Percentiles rank a stretch among this genome's conserved stretches.
These are phyloP conservation scores for Mycena indigotica DNA, from an alignment of 768 basidiomycete species.

Conservation along the genomic window DNA sequence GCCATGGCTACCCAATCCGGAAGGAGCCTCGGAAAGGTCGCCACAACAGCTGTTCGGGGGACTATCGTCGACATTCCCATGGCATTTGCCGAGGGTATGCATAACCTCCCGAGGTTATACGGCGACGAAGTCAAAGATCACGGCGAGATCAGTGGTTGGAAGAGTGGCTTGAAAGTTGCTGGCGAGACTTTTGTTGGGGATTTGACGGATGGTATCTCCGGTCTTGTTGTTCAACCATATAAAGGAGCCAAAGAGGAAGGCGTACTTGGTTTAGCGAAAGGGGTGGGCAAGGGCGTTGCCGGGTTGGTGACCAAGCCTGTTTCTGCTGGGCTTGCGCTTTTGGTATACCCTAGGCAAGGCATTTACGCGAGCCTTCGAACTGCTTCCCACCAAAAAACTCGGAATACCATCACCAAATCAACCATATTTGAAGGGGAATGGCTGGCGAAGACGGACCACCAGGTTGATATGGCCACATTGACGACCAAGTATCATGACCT, in stretches of 20 bases:
- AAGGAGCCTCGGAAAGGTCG: conserved; percentile 46
- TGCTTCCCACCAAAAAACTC: no score
- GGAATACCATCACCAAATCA: no score
- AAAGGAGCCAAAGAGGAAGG: conserved; percentile 39
- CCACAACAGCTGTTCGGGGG: conserved; percentile 48
- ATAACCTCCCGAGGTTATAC: conserved; percentile 42
- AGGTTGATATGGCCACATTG: no score
- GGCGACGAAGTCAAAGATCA: conserved; percentile 44
- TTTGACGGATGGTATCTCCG: conserved; percentile 40
- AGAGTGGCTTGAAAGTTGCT: conserved; percentile 47
- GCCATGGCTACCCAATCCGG: not conserved
- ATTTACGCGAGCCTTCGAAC: no score
- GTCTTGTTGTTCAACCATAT: conserved; percentile 35
- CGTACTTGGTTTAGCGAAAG: conserved; percentile 36
- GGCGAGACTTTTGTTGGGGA: conserved; percentile 43
- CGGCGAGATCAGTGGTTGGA: conserved; percentile 44
- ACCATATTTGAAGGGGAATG: no score
- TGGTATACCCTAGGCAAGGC: no score
- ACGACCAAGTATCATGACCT: no score
- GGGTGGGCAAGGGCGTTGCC: no score
- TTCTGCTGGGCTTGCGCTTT: no score
- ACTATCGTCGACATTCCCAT: conserved; percentile 45
- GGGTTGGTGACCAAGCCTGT: no score
- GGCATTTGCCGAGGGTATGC: conserved; percentile 47
- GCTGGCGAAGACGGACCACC: no score